Conservation (phyloP, 2,329 filamentous ascomycete genomes). For the Penicillium sp. region DNA sequence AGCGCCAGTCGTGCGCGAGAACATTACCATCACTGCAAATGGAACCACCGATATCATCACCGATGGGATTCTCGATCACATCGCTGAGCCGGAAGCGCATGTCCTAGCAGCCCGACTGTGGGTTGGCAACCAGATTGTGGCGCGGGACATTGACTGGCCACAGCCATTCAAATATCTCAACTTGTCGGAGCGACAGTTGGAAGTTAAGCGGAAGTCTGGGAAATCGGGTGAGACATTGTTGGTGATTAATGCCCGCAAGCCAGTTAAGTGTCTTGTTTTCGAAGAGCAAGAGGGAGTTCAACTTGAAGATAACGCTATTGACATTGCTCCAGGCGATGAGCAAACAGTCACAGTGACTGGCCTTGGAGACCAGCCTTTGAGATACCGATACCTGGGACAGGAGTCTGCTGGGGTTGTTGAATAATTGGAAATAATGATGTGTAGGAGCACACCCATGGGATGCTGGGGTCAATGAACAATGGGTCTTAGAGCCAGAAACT, state of each 20-base stretch:
- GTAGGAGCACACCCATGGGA: neutral
- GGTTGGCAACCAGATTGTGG: constrained; percentile 52
- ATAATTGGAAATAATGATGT: neutral
- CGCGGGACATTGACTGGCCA: constrained; percentile 60
- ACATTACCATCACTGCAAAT: constrained; percentile 52
- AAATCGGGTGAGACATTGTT: constrained; percentile 34
- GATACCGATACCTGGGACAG: constrained; percentile 32
- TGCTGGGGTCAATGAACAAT: neutral
- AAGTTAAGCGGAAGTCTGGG: constrained; percentile 42
- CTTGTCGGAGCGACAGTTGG: constrained; percentile 52
- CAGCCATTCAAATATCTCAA: constrained; percentile 61
- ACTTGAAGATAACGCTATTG: constrained; percentile 57
- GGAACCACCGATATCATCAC: constrained; percentile 54
- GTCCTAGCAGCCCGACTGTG: constrained; percentile 55
- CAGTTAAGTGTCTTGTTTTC: constrained; percentile 61
- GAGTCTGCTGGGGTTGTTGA: constrained; percentile 8
- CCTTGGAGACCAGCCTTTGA: constrained; percentile 19
- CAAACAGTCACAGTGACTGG: constrained; percentile 41
- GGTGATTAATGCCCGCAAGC: constrained; percentile 50
- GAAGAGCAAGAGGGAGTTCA: constrained; percentile 57
- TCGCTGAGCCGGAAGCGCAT: constrained; percentile 52
- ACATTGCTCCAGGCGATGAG: constrained; percentile 59
- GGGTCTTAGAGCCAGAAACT: neutral
- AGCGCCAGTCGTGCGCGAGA: constrained; percentile 48
- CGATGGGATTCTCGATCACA: constrained; percentile 53